Base-by-base conservation (phyloP, 305 asterid species). In the Plantago coronopus region DNA sequence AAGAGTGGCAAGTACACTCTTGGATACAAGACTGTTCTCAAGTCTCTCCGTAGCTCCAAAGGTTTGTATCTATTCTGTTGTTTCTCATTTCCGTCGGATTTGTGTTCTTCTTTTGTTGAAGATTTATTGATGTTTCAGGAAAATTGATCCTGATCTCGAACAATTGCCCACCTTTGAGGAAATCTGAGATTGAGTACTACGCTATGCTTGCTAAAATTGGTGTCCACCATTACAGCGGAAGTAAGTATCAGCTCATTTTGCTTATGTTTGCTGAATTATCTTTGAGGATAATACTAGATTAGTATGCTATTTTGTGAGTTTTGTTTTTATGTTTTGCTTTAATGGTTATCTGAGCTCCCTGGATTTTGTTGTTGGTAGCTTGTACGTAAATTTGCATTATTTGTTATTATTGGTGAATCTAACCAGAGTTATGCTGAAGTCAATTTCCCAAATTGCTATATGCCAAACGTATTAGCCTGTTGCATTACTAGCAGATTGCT, bases 11-110 rank as follows among this genome's bases (percentile, higher is more conserved):
- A 88, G 55, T 88, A 71, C 72, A 80, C 95, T 0, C 74, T 88
- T 63, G 95, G 96, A 15, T 88, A 85, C 82, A 88, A 85, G 78
- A 88, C 96, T 61, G 95, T 88, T 12, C 83, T 85, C 73, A 85
- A 85, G 65, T 64, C 96, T 57, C 89, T 88, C 31, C 82, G 96
- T 38, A 88, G 59, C 75, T 88, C 96, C 54, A 88, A 88, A 80
- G 94, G 96, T 85, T 8, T 21, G 6, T 12, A 29, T 37, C 23
- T 15, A 40, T 47, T 22, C 48, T 22, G 1, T 8, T 0, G 18
- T 9, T 40, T 53, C 25, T 27, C 42, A 1, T 10, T 13, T 50
- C 16, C 29, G 19, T 6, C n/a, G 2, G 3, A 46, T 25, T 16
- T 51, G 13, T 22, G 3, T 37, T 21, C 16, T 1, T 13, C 3